Percentiles rank a stretch among this genome's conserved stretches.
Conservation (phyloP, 2,329 filamentous ascomycete species). For the Aspergillus bombycis region DNA sequence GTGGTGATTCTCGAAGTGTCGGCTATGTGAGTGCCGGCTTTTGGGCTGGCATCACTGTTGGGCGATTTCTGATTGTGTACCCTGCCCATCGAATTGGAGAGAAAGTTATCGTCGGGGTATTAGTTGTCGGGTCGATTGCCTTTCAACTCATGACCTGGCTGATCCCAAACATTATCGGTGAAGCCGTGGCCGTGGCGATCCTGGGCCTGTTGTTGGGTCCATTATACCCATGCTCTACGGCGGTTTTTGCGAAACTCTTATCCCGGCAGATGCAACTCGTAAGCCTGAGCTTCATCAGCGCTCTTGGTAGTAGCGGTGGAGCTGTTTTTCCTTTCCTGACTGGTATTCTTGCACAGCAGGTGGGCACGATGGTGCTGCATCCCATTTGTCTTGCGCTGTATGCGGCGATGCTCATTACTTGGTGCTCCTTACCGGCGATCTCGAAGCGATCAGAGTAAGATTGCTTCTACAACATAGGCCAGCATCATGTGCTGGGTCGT, state of each 20-base stretch:
- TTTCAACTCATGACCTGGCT: constrained; percentile 81
- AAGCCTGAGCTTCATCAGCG: not conserved
- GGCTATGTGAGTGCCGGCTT: constrained; percentile 78
- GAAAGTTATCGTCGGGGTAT: constrained; percentile 66
- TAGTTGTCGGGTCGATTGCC: constrained; percentile 63
- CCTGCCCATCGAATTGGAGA: constrained; percentile 71
- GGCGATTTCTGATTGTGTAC: constrained; percentile 71
- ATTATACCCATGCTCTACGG: constrained; percentile 73
- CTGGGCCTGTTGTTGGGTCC: constrained; percentile 79
- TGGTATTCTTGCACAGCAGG: not conserved
- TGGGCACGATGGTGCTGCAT: not conserved
- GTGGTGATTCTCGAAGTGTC: constrained; percentile 69
- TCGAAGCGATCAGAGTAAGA: too few species aligned
- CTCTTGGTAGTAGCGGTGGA: not conserved
- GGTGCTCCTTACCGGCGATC: not conserved
- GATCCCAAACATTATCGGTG: constrained; percentile 73
- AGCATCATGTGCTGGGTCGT: too few species aligned
- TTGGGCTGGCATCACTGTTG: constrained; percentile 73
- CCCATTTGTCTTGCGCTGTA: not conserved
- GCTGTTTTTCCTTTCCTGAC: not conserved
- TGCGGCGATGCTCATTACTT: not conserved
- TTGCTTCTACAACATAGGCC: too few species aligned
- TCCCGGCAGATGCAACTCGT: not conserved
- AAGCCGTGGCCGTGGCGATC: constrained; percentile 67
- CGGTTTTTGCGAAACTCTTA: constrained; percentile 46